Evolutionary conservation across 2,329 filamentous ascomycete genomes (phyloP).

Genomic region (Hymenoscyphus fructigenus): DNA sequence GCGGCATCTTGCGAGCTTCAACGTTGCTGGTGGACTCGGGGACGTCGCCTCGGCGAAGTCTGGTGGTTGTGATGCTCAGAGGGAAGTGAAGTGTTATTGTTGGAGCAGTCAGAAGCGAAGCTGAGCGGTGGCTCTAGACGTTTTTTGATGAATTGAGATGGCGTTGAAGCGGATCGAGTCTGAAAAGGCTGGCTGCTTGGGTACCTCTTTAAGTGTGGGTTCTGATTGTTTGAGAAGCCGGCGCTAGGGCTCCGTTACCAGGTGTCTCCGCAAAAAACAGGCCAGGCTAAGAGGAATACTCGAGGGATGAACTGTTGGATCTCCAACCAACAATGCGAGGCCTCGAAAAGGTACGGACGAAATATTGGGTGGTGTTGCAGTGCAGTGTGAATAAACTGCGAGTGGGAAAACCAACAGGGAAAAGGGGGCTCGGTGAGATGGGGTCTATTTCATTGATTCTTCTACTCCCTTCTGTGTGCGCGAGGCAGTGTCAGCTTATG

Average conservation of each 20-base stretch:
- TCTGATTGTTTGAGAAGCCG: constrained; percentile 6
- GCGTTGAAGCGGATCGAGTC: not conserved
- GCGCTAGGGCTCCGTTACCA: not conserved
- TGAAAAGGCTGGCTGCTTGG: not conserved
- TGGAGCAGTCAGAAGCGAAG: not conserved
- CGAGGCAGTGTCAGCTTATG: too few relatives aligned
- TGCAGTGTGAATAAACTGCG: not conserved
- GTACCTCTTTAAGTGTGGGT: not conserved
- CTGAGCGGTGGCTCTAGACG: not conserved
- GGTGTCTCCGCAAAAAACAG: constrained; percentile 4
- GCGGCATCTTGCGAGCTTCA: constrained; percentile 55
- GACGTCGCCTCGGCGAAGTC: constrained; percentile 31
- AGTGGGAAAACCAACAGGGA: not conserved
- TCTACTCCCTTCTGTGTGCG: too few relatives aligned
- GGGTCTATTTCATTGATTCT: too few relatives aligned
- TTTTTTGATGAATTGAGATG: constrained; percentile 5
- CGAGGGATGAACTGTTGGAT: not conserved
- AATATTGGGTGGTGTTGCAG: not conserved
- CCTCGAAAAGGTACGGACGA: not conserved
- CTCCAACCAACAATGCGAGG: not conserved
- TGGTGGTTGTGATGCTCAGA: not conserved
- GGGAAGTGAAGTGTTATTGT: not conserved
- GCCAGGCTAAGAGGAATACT: not conserved
- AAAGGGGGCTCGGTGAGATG: too few relatives aligned
- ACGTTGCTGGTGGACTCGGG: constrained; percentile 31